Evolutionary conservation across 192 early-diverging fungal species (phyloP).

Genomic region (Chytriomyces confervae): DNA sequence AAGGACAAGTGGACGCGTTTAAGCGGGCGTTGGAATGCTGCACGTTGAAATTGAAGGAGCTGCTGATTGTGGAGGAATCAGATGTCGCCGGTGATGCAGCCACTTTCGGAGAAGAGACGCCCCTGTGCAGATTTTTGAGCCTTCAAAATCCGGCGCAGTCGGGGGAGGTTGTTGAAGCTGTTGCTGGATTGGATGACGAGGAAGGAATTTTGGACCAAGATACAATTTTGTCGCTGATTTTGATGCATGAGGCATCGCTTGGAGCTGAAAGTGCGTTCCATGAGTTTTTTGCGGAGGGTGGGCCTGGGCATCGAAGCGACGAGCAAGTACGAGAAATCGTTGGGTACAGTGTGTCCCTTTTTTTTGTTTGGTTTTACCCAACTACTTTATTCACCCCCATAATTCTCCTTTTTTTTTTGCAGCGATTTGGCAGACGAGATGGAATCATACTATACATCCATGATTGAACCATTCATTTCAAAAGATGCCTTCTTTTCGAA

Average conservation of each 20-base stretch:
- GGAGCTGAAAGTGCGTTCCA: conserved; percentile 3
- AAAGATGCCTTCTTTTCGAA: conserved; percentile 7
- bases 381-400: no score
- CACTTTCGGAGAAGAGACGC: neutral
- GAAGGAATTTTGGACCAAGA: conserved; percentile 42
- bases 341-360: neutral
- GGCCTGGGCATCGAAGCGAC: neutral
- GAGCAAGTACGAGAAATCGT: conserved; percentile 13
- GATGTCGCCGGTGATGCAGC: neutral
- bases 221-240: conserved; percentile 41
- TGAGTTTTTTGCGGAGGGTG: conserved; percentile 5
- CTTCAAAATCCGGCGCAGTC: conserved; percentile 18
- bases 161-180: conserved; percentile 8
- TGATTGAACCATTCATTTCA: conserved; percentile 8
- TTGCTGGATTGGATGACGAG: conserved; percentile 23
- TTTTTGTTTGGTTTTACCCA: neutral
- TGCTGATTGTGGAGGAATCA: neutral
- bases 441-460: conserved; percentile 6
- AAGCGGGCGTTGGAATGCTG: conserved; percentile 10
- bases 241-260: conserved; percentile 33
- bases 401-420: neutral
- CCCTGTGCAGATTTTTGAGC: conserved; percentile 1
- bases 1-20: conserved; percentile 13
- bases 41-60: neutral
- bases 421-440: conserved; percentile 32